A percentile compares a stretch with the other conserved stretches of the same genome.
Evolutionary conservation across 495 filamentous ascomycete genomes (phyloP).

Genomic region (Oidiodendron maius): DNA sequence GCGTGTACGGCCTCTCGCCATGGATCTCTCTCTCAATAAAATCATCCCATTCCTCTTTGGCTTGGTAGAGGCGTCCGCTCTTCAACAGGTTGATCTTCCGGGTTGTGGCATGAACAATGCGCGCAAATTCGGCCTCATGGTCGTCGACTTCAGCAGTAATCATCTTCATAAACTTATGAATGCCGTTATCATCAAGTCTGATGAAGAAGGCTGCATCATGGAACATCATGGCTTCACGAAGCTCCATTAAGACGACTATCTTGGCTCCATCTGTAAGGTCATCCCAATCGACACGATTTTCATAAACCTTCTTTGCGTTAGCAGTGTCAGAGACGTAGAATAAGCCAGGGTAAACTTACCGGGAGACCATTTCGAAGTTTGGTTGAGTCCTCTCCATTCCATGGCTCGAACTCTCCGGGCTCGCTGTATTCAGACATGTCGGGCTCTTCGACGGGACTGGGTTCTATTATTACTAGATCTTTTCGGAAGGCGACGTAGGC

Average conservation of each 20-base stretch:
- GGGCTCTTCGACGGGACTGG: not conserved
- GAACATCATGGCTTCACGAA: slow-evolving; percentile 1
- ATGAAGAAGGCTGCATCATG: not conserved
- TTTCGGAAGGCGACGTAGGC: no score
- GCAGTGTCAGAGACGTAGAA: not conserved
- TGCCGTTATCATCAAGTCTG: not conserved
- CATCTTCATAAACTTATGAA: slow-evolving; percentile 1
- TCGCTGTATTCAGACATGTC: not conserved
- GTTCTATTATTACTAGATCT: not conserved
- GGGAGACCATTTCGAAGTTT: not conserved
- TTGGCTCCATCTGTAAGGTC: slow-evolving; percentile 12
- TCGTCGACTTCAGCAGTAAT: not conserved
- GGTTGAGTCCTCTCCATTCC: not conserved
- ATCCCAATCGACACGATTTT: slow-evolving; percentile 1
- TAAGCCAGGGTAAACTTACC: not conserved
- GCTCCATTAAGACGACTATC: slow-evolving; percentile 6
- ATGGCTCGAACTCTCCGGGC: not conserved
- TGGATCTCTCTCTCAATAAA: slow-evolving; percentile 4
- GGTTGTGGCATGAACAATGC: not conserved
- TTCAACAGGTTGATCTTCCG: not conserved
- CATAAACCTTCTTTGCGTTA: not conserved
- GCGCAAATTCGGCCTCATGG: not conserved
- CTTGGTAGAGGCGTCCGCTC: not conserved
- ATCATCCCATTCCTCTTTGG: not conserved
- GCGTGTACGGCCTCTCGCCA: not conserved